Base-by-base conservation (phyloP, 345 rosid species). In the Camelina laxa region DNA sequence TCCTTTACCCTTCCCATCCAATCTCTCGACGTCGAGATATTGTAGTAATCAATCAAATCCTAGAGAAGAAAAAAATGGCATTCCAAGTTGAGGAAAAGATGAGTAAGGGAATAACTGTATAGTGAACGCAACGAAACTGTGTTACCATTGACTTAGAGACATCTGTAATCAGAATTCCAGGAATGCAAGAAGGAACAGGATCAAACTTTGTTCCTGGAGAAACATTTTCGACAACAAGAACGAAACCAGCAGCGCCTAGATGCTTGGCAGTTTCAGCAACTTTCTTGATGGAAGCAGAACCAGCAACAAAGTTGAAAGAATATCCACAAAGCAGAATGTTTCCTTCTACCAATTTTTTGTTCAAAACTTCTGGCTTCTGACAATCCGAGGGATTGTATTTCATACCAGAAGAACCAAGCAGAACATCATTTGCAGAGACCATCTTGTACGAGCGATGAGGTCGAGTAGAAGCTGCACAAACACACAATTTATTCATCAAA, bases 251-350 rank as follows among this genome's bases (percentile, higher is more conserved):
- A 1, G 99, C 99, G 20, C 97, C 97, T n/a, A 96, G 89, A 80
- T 82, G 84, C 85, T 88, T 89, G 62, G 97, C 98, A 31, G 99
- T 89, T 81, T 91, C 90, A 3, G 96, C 84, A 33, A 96, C 99
- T 83, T 91, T 96, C 85, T 92, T 96, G 75, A 92, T 84, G 19
- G 99, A 92, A 69, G 99, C 90, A 47, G 97, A 87, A 30, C 99
- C 99, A 75, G 81, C 84, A 67, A 96, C 96, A 76, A 96, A 96
- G 84, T 88, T 92, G 87, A 92, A 96, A 55, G 99, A 96, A 83
- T 96, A 96, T 56, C 99, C 99, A 77, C 99, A 96, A n/a, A 96
- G 91, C 56, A 96, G 91, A 81, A 96, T 83, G 78, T 91, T 92
- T 49, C 99, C 99, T 81, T 90, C 82, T n/a, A 96, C 81, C 82